Conservation (phyloP, 805 yeast genomes). For the Candida chilensis region DNA sequence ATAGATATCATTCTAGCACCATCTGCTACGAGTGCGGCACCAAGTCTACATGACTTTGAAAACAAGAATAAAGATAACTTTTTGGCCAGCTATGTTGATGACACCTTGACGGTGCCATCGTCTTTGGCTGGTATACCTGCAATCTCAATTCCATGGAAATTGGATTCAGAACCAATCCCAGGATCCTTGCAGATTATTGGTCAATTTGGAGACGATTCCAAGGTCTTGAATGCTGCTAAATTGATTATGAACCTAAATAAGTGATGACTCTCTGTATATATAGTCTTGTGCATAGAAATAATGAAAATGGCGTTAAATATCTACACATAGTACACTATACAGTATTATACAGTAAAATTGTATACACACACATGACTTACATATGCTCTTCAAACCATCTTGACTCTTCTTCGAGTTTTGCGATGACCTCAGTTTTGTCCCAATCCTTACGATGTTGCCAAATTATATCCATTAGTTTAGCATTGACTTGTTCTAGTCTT, state of each 20-base stretch:
- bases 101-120: constrained; percentile 81
- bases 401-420: constrained; percentile 15
- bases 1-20: constrained; percentile 73
- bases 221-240: constrained; percentile 35
- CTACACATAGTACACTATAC: background rate
- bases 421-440: constrained; percentile 30
- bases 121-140: constrained; percentile 91
- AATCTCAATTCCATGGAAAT: constrained; percentile 56
- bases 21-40: constrained; percentile 54
- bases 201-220: constrained; percentile 75
- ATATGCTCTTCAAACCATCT: constrained; percentile 4
- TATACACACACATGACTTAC: too few species aligned
- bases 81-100: constrained; percentile 65
- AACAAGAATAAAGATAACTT: constrained; percentile 27
- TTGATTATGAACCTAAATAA: constrained; percentile 2
- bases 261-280: too few species aligned
- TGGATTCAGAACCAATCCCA: constrained; percentile 17
- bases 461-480: constrained; percentile 59
- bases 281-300: too few species aligned
- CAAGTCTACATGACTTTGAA: constrained; percentile 34
- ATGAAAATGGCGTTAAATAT: background rate
- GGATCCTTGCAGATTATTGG: constrained; percentile 78
- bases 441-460: constrained; percentile 56
- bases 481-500: constrained; percentile 51
- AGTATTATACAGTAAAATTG: too few species aligned